These are phyloP conservation scores for Clitoria ternatea DNA, from an alignment of 306 rosid species.

Conservation along the genomic window DNA sequence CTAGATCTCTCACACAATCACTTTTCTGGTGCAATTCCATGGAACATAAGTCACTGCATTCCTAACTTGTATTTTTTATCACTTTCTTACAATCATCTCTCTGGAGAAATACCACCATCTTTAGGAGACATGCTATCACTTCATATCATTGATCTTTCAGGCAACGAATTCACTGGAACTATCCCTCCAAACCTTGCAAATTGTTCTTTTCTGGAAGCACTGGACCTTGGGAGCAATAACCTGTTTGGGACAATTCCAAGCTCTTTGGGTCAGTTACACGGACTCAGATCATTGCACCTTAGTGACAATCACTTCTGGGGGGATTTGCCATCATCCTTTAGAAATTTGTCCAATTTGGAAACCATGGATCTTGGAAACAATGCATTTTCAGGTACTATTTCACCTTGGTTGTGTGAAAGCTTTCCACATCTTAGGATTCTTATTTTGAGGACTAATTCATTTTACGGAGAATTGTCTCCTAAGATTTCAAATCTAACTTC, in stretches of 20 bases:
- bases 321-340: constrained; percentile 34
- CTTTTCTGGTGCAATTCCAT: constrained; percentile 36
- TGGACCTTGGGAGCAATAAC: constrained; percentile 35
- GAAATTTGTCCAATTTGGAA: constrained; percentile 34
- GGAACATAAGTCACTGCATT: constrained; percentile 7
- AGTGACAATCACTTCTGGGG: constrained; percentile 31
- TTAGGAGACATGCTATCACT: constrained; percentile 5
- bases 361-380: constrained; percentile 43
- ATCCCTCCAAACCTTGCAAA: constrained; percentile 36
- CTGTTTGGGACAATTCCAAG: constrained; percentile 33
- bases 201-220: constrained; percentile 18
- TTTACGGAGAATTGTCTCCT: constrained; percentile 29
- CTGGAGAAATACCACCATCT: constrained; percentile 37
- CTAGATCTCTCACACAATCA: constrained; percentile 45
- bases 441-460: constrained; percentile 40
- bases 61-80: constrained; percentile 17
- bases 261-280: constrained; percentile 26
- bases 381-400: constrained; percentile 24
- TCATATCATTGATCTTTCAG: constrained; percentile 36
- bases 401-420: constrained; percentile 34
- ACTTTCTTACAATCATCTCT: constrained; percentile 35
- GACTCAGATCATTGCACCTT: constrained; percentile 32
- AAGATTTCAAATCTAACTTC: constrained; percentile 33
- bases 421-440: no score
- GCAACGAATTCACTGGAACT: no score